Conservation (phyloP, 2,329 filamentous ascomycete species). For the Calonectria pauciramosa region DNA sequence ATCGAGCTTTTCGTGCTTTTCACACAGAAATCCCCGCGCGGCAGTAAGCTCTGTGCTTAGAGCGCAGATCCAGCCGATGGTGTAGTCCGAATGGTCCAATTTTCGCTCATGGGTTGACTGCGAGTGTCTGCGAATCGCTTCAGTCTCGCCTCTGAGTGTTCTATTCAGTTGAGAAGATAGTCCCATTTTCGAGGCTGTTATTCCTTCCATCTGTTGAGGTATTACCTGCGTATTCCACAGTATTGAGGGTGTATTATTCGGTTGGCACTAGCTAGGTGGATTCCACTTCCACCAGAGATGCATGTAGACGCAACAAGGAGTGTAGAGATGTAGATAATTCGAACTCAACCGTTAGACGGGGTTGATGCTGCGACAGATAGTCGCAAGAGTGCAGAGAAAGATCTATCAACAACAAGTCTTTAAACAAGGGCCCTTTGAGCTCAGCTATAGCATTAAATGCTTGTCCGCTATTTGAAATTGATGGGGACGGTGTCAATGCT, state of each 20-base stretch:
- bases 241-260: not conserved
- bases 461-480: too few species aligned
- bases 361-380: not conserved
- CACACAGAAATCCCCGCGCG: conserved; percentile 44
- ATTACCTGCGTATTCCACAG: not conserved
- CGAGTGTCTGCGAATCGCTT: not conserved
- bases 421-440: not conserved
- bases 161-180: not conserved
- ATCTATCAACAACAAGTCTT: not conserved
- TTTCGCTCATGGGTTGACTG: not conserved
- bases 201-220: not conserved
- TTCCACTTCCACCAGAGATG: not conserved
- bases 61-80: conserved; percentile 50
- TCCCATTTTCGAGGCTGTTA: not conserved
- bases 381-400: not conserved
- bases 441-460: too few species aligned
- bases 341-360: not conserved
- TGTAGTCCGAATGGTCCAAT: conserved; percentile 37
- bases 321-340: not conserved
- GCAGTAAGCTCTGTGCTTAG: conserved; percentile 44
- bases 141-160: not conserved
- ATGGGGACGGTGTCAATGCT: not conserved
- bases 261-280: not conserved
- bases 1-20: conserved; percentile 27
- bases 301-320: not conserved